phyloP scores from a whole-genome alignment of 352 stramenopile species.

The Thraustotheca clavata region DNA sequence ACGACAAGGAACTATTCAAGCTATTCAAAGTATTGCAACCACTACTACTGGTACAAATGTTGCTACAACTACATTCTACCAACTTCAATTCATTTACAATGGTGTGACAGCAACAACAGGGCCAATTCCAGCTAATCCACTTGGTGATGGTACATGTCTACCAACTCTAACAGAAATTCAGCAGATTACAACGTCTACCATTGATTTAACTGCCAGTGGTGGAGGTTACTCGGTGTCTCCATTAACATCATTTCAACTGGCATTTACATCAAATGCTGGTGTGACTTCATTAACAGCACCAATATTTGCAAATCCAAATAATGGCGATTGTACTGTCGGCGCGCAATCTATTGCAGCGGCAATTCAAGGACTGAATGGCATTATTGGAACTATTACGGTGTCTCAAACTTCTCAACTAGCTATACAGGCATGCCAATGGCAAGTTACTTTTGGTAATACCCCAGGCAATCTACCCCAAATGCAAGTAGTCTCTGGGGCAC shows the following conservation, averaged over 20 bases:
- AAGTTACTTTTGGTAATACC: conserved; percentile 84
- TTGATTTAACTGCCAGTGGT: conserved; percentile 83
- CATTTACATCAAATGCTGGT: conserved; percentile 66
- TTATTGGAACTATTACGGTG: conserved; percentile 44
- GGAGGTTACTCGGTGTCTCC: conserved; percentile 86
- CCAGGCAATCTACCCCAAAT: conserved; percentile 79
- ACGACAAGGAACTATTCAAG: conserved; percentile 41
- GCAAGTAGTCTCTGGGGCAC: conserved; percentile 40
- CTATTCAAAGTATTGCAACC: conserved; percentile 56
- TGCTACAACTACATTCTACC: conserved; percentile 31
- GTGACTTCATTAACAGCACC: conserved; percentile 51
- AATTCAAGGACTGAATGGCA: conserved; percentile 35
- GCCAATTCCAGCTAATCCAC: conserved; percentile 73
- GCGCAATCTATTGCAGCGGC: conserved; percentile 41
- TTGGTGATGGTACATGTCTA: conserved; percentile 53
- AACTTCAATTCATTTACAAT: conserved; percentile 37
- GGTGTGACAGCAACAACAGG: conserved; percentile 50
- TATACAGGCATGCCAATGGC: conserved; percentile 76
- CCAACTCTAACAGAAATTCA: conserved; percentile 76
- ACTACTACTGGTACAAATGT: conserved; percentile 39
- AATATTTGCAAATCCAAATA: conserved; percentile 74
- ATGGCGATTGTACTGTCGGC: conserved; percentile 71
- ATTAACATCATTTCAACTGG: conserved; percentile 76
- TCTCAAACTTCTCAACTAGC: conserved; percentile 33
- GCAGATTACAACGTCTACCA: conserved; percentile 81